Evolutionary conservation across 106 monocot genomes (phyloP).

Genomic region (Dendrobium catenatum): DNA sequence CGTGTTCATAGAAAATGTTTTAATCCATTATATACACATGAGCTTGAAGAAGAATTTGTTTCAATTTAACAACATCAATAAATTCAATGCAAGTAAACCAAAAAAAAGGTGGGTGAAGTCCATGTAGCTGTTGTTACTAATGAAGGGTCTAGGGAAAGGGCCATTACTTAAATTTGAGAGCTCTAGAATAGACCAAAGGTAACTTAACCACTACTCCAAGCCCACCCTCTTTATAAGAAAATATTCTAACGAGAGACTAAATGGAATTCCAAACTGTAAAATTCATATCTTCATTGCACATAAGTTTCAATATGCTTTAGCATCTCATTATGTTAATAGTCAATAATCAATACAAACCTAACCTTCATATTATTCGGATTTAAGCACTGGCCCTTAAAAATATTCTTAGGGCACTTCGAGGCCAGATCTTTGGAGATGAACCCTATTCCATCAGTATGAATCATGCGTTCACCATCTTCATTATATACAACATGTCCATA

Average conservation of each 20-base stretch:
- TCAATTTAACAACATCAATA: no score
- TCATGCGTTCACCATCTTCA: constrained; percentile 29
- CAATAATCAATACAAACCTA: neutral
- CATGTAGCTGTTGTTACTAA: no score
- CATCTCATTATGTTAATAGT: neutral
- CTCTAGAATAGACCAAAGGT: neutral
- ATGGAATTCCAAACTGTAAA: neutral
- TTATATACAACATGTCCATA: constrained; percentile 19
- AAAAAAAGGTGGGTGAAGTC: no score
- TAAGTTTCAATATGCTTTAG: neutral
- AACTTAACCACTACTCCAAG: neutral
- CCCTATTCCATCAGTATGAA: constrained; percentile 84
- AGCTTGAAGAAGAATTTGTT: no score
- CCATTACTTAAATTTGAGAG: neutral
- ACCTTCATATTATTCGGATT: constrained; percentile 24
- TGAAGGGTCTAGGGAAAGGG: no score
- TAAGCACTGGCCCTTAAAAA: constrained; percentile 31
- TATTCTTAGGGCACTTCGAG: constrained; percentile 34
- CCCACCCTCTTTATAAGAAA: neutral
- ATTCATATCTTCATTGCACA: neutral
- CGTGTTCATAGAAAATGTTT: no score
- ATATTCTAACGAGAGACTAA: neutral
- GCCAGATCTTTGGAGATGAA: constrained; percentile 72
- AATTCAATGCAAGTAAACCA: no score
- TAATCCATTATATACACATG: no score